Evolutionary conservation across 148 eudicot species (phyloP).

Genomic region (Amaranthus palmeri): DNA sequence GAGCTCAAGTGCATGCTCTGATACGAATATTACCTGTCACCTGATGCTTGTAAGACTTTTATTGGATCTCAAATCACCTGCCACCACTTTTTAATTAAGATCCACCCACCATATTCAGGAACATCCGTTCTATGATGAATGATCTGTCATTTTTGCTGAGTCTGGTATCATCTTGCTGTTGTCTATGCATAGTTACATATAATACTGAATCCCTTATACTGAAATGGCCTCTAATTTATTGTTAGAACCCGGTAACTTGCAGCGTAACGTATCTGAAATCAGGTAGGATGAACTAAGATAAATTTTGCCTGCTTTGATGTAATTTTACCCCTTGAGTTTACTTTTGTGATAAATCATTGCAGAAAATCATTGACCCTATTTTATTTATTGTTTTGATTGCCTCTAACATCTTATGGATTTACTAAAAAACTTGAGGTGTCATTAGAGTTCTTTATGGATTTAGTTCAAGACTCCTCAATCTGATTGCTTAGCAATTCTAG

Average conservation of each 20-base stretch:
- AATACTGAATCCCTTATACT: neutral
- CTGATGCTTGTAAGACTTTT: neutral
- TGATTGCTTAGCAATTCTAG: no score
- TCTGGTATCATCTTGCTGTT: neutral
- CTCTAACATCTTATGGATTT: neutral
- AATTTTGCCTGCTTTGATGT: neutral
- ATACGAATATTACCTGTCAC: neutral
- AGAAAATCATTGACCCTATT: neutral
- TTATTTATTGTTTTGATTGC: neutral
- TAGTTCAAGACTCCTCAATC: no score
- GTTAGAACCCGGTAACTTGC: neutral
- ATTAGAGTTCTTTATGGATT: neutral
- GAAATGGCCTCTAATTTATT: neutral
- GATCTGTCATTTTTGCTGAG: neutral
- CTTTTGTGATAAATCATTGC: neutral
- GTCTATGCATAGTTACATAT: neutral
- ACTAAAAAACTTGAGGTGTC: neutral
- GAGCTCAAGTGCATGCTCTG: neutral
- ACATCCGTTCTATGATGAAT: neutral
- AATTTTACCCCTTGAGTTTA: neutral
- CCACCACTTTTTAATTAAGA: neutral
- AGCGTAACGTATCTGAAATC: neutral
- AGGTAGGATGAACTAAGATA: neutral
- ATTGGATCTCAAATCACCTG: neutral
- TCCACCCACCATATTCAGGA: neutral